These are phyloP conservation scores for Pythium insidiosum DNA, from an alignment of 352 stramenopile genomes.

Conservation along the genomic window DNA sequence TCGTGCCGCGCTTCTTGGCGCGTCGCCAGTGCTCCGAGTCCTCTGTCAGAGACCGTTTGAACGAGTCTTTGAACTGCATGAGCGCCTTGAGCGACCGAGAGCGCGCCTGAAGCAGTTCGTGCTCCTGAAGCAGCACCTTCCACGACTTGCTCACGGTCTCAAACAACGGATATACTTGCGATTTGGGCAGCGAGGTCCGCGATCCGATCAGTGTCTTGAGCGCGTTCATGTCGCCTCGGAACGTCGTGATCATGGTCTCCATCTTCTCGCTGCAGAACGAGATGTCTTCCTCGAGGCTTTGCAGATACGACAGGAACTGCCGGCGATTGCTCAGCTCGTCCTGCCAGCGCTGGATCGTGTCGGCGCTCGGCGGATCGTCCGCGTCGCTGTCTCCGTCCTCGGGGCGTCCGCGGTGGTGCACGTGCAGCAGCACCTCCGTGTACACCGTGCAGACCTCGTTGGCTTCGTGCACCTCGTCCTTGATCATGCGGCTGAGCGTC, in stretches of 20 bases:
- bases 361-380: conserved; percentile 6
- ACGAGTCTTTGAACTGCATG: conserved; percentile 73
- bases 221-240: conserved; percentile 56
- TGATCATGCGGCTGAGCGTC: conserved; percentile 34
- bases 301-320: conserved; percentile 88
- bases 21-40: conserved; percentile 48
- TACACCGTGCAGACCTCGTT: conserved; percentile 77
- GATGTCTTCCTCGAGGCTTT: conserved; percentile 90
- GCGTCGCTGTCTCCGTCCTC: conserved; percentile 20
- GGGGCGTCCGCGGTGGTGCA: conserved; percentile 46
- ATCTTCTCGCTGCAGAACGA: conserved; percentile 80
- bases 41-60: conserved; percentile 38
- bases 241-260: conserved; percentile 48
- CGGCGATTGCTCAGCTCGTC: conserved; percentile 89
- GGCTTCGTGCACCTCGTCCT: conserved; percentile 47
- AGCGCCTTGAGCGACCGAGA: conserved; percentile 57
- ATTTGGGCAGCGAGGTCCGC: conserved; percentile 87
- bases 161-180: conserved; percentile 93
- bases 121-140: conserved; percentile 66
- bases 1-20: conserved; percentile 42
- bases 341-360: conserved; percentile 78
- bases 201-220: conserved; percentile 81
- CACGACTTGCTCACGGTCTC: conserved; percentile 83
- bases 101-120: conserved; percentile 63
- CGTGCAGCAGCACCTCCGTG: conserved; percentile 66